A percentile compares a stretch with the other conserved stretches of the same genome.
Conservation (phyloP, 768 basidiomycete species). For the Baorangia bicolor region DNA sequence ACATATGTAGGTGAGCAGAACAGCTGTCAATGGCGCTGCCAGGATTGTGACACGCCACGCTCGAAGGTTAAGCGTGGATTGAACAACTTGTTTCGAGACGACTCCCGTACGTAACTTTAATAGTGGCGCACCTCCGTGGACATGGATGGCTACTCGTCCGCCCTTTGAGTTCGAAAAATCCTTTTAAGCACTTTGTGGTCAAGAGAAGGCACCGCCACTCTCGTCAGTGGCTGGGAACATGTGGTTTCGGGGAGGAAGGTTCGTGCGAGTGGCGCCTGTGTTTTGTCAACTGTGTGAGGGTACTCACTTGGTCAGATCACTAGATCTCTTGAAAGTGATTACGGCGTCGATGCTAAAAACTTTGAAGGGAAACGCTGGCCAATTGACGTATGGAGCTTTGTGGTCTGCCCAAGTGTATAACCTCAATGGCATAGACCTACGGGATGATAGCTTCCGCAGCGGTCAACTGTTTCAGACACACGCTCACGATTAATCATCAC, state of each 20-base stretch:
- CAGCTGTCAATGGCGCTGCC: neutral
- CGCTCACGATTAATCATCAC: neutral
- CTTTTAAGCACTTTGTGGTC: slow-evolving; percentile 9
- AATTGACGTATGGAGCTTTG: slow-evolving; percentile 1
- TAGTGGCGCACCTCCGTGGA: slow-evolving; percentile 23
- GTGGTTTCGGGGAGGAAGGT: slow-evolving; percentile 21
- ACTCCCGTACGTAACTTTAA: slow-evolving; percentile 19
- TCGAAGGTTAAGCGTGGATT: neutral
- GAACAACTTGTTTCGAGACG: slow-evolving; percentile 5
- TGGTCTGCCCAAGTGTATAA: neutral
- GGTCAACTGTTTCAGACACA: neutral
- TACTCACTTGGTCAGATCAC: slow-evolving; percentile 1
- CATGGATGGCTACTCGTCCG: neutral
- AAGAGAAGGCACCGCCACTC: slow-evolving; percentile 13
- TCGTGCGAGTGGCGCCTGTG: slow-evolving; percentile 19
- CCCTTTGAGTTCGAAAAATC: neutral
- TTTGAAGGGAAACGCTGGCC: slow-evolving; percentile 3
- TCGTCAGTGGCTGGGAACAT: slow-evolving; percentile 19
- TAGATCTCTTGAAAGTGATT: slow-evolving; percentile 1
- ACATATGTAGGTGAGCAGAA: slow-evolving; percentile 3
- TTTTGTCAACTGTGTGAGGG: slow-evolving; percentile 2
- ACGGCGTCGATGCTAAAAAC: slow-evolving; percentile 11
- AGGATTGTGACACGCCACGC: slow-evolving; percentile 8
- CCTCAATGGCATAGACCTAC: neutral
- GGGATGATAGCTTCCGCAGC: neutral